These are phyloP conservation scores for Castanospermum australe DNA, from an alignment of 306 rosid species.

Conservation along the genomic window DNA sequence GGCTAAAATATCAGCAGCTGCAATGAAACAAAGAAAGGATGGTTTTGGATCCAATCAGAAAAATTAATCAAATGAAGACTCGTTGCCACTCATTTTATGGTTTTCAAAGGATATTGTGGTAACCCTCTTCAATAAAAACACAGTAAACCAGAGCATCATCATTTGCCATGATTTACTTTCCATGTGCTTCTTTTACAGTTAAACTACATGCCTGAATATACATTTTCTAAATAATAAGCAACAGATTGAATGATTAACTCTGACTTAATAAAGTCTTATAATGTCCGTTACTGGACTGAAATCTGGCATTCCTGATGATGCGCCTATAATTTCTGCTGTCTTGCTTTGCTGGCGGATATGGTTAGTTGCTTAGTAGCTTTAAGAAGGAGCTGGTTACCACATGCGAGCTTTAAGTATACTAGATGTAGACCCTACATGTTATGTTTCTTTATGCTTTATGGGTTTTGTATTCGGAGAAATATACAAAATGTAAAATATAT, in stretches of 20 bases:
- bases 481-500: background rate
- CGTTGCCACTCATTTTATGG: background rate
- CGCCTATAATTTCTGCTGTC: slow-evolving; percentile 31
- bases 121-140: too few species aligned
- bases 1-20: background rate
- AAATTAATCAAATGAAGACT: background rate
- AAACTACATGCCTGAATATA: background rate
- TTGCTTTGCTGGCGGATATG: background rate
- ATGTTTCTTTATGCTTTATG: background rate
- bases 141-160: background rate
- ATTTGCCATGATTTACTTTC: background rate
- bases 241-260: slow-evolving; percentile 8
- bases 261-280: background rate
- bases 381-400: background rate
- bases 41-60: background rate
- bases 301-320: slow-evolving; percentile 12
- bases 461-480: background rate
- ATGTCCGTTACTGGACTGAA: background rate
- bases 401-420: background rate
- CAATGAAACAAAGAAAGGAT: background rate
- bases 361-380: background rate
- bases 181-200: background rate
- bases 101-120: background rate
- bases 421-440: background rate
- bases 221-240: background rate